These are phyloP conservation scores for Yueomyces sp. DNA, from an alignment of 805 yeast species.

Conservation along the genomic window DNA sequence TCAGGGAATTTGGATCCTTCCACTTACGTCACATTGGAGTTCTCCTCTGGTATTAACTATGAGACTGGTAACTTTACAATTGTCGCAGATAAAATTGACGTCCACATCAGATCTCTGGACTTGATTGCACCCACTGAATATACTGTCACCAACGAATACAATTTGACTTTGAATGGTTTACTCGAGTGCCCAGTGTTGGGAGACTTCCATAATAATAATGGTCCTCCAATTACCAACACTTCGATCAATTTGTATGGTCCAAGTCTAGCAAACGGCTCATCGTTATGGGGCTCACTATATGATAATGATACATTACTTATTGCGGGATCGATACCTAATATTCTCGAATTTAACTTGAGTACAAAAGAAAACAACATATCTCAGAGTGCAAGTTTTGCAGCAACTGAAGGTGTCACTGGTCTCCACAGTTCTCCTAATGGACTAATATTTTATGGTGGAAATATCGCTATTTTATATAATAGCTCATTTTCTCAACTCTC, in stretches of 20 bases:
- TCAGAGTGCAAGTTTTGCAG: neutral
- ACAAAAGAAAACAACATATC: conserved; percentile 7
- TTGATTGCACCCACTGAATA: conserved; percentile 14
- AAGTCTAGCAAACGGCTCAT: conserved; percentile 15
- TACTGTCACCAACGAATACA: conserved; percentile 11
- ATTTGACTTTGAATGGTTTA: conserved; percentile 49
- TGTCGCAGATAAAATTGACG: conserved; percentile 58
- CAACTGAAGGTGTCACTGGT: conserved; percentile 5
- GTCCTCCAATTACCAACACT: conserved; percentile 31
- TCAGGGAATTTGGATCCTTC: conserved; percentile 49
- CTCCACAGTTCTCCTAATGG: conserved; percentile 17
- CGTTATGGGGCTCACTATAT: conserved; percentile 20
- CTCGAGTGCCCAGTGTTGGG: conserved; percentile 48
- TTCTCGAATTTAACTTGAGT: conserved; percentile 23
- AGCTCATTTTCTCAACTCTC: conserved; percentile 11
- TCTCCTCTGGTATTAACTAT: conserved; percentile 23
- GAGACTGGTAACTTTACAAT: conserved; percentile 22
- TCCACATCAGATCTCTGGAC: conserved; percentile 36
- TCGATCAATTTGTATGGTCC: conserved; percentile 30
- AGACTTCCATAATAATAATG: no score
- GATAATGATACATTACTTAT: conserved; percentile 33
- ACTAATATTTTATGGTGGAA: conserved; percentile 23
- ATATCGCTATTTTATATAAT: conserved; percentile 11
- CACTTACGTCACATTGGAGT: conserved; percentile 32
- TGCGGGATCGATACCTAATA: conserved; percentile 32